A percentile compares a stretch with the other conserved stretches of the same genome.
These are phyloP conservation scores for Angophora floribunda DNA, from an alignment of 345 rosid species.

Conservation along the genomic window DNA sequence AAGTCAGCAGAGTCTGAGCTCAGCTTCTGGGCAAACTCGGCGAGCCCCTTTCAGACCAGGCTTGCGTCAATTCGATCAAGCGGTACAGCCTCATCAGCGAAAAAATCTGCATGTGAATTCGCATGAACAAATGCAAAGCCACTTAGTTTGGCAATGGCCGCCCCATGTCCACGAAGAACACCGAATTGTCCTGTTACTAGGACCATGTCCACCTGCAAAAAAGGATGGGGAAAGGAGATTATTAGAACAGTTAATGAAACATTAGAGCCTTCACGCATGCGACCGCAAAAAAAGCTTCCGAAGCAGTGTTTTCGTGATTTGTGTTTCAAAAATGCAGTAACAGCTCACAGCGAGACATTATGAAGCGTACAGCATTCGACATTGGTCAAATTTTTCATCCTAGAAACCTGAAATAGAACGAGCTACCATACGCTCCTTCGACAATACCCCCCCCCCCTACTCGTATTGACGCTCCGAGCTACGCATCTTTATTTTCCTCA, in stretches of 20 bases:
- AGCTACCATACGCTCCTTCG: neutral
- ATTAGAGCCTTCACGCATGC: neutral
- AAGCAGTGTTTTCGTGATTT: neutral
- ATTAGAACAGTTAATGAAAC: neutral
- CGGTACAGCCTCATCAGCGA: constrained; percentile 80
- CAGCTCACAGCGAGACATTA: neutral
- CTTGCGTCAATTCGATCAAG: constrained; percentile 54
- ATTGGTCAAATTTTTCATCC: neutral
- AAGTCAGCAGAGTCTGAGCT: constrained; percentile 65
- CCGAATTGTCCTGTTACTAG: constrained; percentile 92
- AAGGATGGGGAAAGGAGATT: neutral
- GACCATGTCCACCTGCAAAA: constrained; percentile 89
- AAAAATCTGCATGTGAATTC: constrained; percentile 71
- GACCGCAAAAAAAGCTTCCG: neutral
- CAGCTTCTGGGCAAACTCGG: constrained; percentile 70
- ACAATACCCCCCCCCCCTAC: neutral
- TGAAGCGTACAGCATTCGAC: neutral
- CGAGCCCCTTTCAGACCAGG: constrained; percentile 77
- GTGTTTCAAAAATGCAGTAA: neutral
- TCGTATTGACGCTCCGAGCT: too few species aligned
- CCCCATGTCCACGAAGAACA: constrained; percentile 82
- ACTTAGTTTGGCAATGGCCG: constrained; percentile 70
- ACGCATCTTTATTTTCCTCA: too few species aligned
- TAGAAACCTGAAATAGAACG: neutral
- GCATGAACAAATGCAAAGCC: constrained; percentile 65